Base-by-base conservation (phyloP, 148 eudicot genomes). In the Diospyros kaki region DNA sequence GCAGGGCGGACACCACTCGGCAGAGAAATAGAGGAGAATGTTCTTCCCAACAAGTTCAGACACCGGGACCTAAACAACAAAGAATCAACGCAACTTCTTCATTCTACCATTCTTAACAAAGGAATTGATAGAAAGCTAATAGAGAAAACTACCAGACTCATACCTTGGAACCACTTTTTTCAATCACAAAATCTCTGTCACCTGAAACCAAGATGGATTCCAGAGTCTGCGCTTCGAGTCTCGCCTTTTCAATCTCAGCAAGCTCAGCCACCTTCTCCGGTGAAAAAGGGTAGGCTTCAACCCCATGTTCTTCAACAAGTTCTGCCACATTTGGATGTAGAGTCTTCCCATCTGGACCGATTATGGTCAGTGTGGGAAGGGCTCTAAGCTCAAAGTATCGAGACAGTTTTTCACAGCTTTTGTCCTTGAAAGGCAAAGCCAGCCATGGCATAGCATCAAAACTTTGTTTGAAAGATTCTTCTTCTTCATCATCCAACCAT, bases 281-380 rank as follows among this genome's bases (percentile, higher is more conserved):
- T 14, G 93, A 86, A 77, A 91, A 93, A 54, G 98, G 98, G 76
- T 86, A 93, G 9, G 92, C 94, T 40, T 76, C 66, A 39, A 76
- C 58, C 1, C 97, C 98, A 75, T 88, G 85, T 68, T 89, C 87
- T 76, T 88, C 88, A 38, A 93, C 69, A 14, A 84, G 80, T 50
- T 88, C 94, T 17, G 75, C 87, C 7, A 78, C 94, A 77, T 93
- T 89, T 9, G 78, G 69, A 71, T 88, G 85, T 60, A 89, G 84
- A 68, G 91, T 88, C 73, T 89, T 93, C 43, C 98, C 97, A 83
- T 91, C 89, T 1, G 91, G 89, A 48, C 97, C 92, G 66, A 93
- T 58, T 12, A 89, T 79, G 51, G 87, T 89, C 42, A 93, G 45
- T 12, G 94, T 88, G 11, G 97, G 97, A 74, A 93, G 82, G 13